Base-by-base conservation (phyloP, 2,329 filamentous ascomycete species). In the Colletotrichum agaves region DNA sequence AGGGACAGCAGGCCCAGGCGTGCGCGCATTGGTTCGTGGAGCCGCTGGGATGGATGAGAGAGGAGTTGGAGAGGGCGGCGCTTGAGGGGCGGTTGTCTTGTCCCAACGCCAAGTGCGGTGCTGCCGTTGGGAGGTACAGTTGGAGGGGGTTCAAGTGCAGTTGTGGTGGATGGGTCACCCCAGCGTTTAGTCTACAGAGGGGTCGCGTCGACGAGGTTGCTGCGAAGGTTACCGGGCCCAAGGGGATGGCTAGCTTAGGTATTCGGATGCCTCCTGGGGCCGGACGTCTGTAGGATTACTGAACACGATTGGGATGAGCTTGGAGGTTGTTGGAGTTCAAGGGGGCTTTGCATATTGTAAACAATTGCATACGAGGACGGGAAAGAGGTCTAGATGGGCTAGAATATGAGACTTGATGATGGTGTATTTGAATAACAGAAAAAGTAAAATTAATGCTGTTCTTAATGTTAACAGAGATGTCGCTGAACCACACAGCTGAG, bases 141-240 rank as follows among this genome's bases (percentile, higher is more conserved):
- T 99, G 96, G 96, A 93, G 97, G 77, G 96, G 96, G 13, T 91
- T 98, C 85, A 90, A 90, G 77, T 99, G 96, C 81, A 96, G 90
- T 75, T 99, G 96, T 78, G 90, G 91, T 41, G 89, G 91, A 70
- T 98, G 96, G 95, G 86, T 98, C 21, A 92, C 94, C 57, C 95
- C 96, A 8, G 94, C 92, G 1, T 96, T 99, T 77, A 95, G 92
- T 69, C 83, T 98, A 69, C 91, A 93, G 61, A 92, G 90, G 78
- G 90, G 91, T 60, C 90, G 90, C 72, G 91, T 98, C 41, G 96
- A 98, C 77, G 91, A 97, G 74, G 78, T 83, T 27, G 72, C 75
- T 37, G 74, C 77, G 47, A 74, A 72, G 70, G 73, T 71, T 64
- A 60, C 71, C 33, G 64, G 41, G 58, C 63, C 62, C 7, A 71